These are phyloP conservation scores for Thuidium tamariscinum DNA, from an alignment of 225 moss, liverwort and hornwort genomes.

Conservation along the genomic window DNA sequence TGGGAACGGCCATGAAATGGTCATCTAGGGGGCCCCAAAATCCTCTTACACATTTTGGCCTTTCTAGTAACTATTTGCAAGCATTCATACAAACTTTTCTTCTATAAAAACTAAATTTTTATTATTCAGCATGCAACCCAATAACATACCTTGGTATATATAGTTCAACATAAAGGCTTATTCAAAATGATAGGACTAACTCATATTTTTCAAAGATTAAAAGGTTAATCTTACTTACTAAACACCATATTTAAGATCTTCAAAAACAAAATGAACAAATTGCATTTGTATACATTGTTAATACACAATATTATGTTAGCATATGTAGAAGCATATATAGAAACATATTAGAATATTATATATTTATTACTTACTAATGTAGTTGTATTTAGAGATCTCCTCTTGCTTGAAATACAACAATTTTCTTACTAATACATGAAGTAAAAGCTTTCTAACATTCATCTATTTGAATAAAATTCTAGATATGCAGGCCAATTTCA, in stretches of 20 bases:
- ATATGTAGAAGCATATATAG: no score
- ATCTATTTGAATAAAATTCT: not conserved
- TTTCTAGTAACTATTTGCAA: not conserved
- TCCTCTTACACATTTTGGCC: no score
- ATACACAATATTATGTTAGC: fast-evolving
- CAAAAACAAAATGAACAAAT: not conserved
- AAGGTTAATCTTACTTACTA: not conserved
- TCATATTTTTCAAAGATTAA: not conserved
- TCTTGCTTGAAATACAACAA: not conserved
- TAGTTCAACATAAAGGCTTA: not conserved
- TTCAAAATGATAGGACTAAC: not conserved
- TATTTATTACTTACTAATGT: no score
- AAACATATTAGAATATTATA: no score
- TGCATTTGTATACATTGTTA: fast-evolving
- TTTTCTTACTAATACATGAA: not conserved
- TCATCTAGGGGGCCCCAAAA: no score
- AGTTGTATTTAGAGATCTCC: no score
- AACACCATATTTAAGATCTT: not conserved
- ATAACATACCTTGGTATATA: fast-evolving
- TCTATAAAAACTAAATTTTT: not conserved
- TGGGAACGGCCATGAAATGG: no score
- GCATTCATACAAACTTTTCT: not conserved
- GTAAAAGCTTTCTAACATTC: not conserved
- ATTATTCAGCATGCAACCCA: not conserved
- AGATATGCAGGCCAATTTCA: not conserved